Evolutionary conservation across 805 yeast genomes (phyloP), one percentile per base, ranked within the genome.

Genomic region (Pichia rugopelliculosa): DNA sequence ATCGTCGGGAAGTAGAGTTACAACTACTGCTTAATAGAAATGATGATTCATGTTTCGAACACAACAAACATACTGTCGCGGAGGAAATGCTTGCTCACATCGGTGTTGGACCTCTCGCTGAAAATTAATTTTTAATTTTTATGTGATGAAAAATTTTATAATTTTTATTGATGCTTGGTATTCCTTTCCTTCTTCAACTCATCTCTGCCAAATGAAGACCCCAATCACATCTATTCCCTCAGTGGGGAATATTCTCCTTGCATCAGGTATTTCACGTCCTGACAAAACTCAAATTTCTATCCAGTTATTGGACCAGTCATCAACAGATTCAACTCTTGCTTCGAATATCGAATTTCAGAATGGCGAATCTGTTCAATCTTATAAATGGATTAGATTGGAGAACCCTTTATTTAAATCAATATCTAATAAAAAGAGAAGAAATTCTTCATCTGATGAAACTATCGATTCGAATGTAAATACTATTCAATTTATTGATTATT

Each of bases 31-130:
- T 51, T 6, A 33, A 42, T 6, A 15, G 12, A 24, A 13, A 12
- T n/a, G 34, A n/a, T 18, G 9, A 30, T 30, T 30, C 34, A 30
- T 30, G 34, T 26, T 25, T 25, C 15, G 20, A 17, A 10, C 36
- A 37, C 39, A 44, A 48, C 42, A 62, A 76, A 59, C 69, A 82
- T 55, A 87, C 96, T 2, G 81, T 88, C 60, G 96, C 95, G 0
- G 96, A 87, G 59, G 65, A 74, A 23, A 87, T 86, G 2, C 67
- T 87, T 48, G 81, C 88, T 0, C 77, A 77, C 56, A 83, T 86
- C 42, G 96, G 96, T 1, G 93, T 86, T 8, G 95, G 95, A 2
- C 90, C 91, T 1, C 64, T 84, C 44, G 81, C 86, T 1, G 79
- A 71, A 33, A 12, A 26, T 7, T 17, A n/a, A n/a, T n/a, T n/a